Base-by-base conservation (phyloP, 2,329 filamentous ascomycete genomes). In the Tolypocladium ovalisporum region DNA sequence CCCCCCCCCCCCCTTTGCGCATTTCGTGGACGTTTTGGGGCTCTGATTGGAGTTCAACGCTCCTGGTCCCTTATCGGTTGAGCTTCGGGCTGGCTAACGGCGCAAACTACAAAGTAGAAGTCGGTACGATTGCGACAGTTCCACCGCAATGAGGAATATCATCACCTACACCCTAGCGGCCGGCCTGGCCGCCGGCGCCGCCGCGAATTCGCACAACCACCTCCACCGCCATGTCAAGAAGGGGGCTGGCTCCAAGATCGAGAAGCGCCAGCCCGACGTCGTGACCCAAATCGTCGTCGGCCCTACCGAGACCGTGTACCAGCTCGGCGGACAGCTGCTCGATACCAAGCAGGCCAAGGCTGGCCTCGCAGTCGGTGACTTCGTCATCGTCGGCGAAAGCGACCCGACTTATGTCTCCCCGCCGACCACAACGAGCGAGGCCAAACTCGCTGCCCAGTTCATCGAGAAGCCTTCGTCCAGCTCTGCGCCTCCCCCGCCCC, bases 361-460 rank as follows among this genome's bases (percentile, higher is more conserved):
- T 57, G 90, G 90, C 62, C 79, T 97, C 64, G 74, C 80, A 58
- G 81, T 86, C 60, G 88, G 90, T 55, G 80, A 82, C 52, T 94
- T 84, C 75, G 77, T 87, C 52, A 75, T 88, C 54, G 76, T 87
- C 52, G 82, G 83, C 62, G 81, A 84, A 68, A 76, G 79, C 51
- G 74, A 73, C 17, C 81, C 82, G 54, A 79, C 78, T 49, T 81
- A 81, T 64, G 70, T 67, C 47, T 69, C 78, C n/a, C 76, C 75
- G 8, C 70, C 72, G 40, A 67, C 74, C 52, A 62, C 69, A 8
- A 66, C 66, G 58, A 71, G 69, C 59, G 67, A 64, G 62, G 68
- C 68, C 58, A 63, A 66, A 53, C 55, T 68, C 54, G 74, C 73
- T 44, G 77, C 71, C 54, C 72, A 81, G 65, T 84, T 85, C 70